phyloP scores from a whole-genome alignment of 805 yeast species.

The Deakozyma indianensis region DNA sequence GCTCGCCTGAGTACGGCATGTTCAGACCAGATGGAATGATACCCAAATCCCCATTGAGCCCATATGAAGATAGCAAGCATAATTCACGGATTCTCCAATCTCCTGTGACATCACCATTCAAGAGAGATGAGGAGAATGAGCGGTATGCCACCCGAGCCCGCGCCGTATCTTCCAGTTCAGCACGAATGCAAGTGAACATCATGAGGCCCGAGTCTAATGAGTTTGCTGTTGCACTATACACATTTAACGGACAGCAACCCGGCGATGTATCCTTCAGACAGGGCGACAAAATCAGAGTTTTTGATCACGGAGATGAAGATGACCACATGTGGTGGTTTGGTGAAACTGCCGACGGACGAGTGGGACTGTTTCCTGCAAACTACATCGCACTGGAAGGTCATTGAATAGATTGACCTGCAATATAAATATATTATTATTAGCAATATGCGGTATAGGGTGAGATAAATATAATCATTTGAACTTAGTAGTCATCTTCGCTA shows the following conservation, averaged over 20 bases:
- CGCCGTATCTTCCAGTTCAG: conserved; percentile 15
- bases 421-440: background rate
- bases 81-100: background rate
- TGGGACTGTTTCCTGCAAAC: conserved; percentile 34
- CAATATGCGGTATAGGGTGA: too few relatives aligned
- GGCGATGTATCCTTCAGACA: conserved; percentile 24
- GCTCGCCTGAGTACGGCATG: conserved; percentile 15
- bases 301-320: conserved; percentile 22
- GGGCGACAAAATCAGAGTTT: conserved; percentile 23
- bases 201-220: conserved; percentile 12
- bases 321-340: conserved; percentile 40
- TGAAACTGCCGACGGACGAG: conserved; percentile 22
- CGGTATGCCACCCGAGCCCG: conserved; percentile 10
- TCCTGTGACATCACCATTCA: conserved; percentile 6
- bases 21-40: conserved; percentile 14
- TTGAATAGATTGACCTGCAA: background rate
- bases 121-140: conserved; percentile 2
- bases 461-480: too few relatives aligned
- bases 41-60: conserved; percentile 1
- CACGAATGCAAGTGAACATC: conserved; percentile 8
- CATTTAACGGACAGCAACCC: conserved; percentile 23
- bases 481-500: background rate
- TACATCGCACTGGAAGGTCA: conserved; percentile 20
- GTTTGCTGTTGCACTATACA: conserved; percentile 19
- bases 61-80: background rate